phyloP scores from a whole-genome alignment of 139 green algal genomes.

The Volvox reticuliferus region DNA sequence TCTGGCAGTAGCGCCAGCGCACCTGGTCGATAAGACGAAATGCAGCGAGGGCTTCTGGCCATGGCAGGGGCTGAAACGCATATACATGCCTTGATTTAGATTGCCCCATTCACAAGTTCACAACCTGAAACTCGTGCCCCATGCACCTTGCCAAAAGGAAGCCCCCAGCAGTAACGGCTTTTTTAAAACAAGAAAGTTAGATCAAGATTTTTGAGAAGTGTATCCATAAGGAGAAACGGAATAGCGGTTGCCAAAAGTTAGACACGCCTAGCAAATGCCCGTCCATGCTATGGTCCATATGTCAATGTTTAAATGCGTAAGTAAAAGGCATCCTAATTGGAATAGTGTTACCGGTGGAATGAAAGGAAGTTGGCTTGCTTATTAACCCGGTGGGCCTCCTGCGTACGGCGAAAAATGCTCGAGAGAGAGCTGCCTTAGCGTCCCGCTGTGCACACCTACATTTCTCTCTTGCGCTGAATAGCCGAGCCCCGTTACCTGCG shows the following conservation, averaged over 20 bases:
- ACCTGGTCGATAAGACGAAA: slow-evolving; percentile 47
- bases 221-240: too few relatives aligned
- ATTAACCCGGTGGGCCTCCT: slow-evolving; percentile 3
- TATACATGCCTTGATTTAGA: slow-evolving; percentile 9
- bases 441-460: not conserved
- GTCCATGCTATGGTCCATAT: too few relatives aligned
- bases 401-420: not conserved
- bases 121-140: not conserved
- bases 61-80: slow-evolving; percentile 41
- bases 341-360: too few relatives aligned
- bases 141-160: not conserved
- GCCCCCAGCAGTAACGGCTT: too few relatives aligned
- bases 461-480: slow-evolving; percentile 36
- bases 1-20: slow-evolving; percentile 15
- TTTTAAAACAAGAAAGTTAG: too few relatives aligned
- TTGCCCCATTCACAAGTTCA: slow-evolving; percentile 9
- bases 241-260: too few relatives aligned
- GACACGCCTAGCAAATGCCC: too few relatives aligned
- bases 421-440: not conserved
- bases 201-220: too few relatives aligned
- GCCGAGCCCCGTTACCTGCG: slow-evolving; percentile 15
- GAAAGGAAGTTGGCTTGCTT: too few relatives aligned
- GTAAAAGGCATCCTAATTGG: too few relatives aligned
- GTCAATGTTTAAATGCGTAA: too few relatives aligned
- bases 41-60: slow-evolving; percentile 23